Evolutionary conservation across 2,329 filamentous ascomycete genomes (phyloP).

Genomic region (Annulohypoxylon truncatum): DNA sequence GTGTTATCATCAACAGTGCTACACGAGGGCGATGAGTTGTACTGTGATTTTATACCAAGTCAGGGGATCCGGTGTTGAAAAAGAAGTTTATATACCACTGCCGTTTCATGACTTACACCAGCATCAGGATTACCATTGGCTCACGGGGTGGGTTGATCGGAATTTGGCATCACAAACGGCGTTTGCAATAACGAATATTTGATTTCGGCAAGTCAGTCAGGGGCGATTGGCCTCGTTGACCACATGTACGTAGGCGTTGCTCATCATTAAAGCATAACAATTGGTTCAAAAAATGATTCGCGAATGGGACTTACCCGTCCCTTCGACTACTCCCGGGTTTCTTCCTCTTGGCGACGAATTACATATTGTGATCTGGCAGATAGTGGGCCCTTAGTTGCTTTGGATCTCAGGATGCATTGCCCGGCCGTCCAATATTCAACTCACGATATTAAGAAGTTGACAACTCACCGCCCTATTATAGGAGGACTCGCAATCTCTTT

Average conservation of each 20-base stretch:
- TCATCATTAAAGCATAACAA: slow-evolving; percentile 31
- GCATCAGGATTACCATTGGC: slow-evolving; percentile 43
- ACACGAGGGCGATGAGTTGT: slow-evolving; percentile 37
- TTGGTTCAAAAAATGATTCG: slow-evolving; percentile 37
- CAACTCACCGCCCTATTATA: neutral
- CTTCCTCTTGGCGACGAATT: slow-evolving; percentile 31
- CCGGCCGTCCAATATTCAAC: neutral
- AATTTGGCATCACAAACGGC: slow-evolving; percentile 43
- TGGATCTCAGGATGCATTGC: neutral
- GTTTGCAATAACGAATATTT: slow-evolving; percentile 40
- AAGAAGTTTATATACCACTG: slow-evolving; percentile 49
- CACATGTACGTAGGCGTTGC: slow-evolving; percentile 42
- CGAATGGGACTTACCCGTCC: slow-evolving; percentile 38
- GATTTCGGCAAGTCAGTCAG: slow-evolving; percentile 36
- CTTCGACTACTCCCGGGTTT: slow-evolving; percentile 28
- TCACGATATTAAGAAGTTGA: slow-evolving; percentile 16
- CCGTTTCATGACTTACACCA: slow-evolving; percentile 48
- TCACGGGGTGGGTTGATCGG: slow-evolving; percentile 39
- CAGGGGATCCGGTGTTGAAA: slow-evolving; percentile 49
- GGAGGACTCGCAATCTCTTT: slow-evolving; percentile 15
- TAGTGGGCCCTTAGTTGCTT: slow-evolving; percentile 3
- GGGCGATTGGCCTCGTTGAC: slow-evolving; percentile 30
- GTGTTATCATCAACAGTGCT: slow-evolving; percentile 37
- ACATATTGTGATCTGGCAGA: slow-evolving; percentile 17
- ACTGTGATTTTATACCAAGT: slow-evolving; percentile 48